Conservation (phyloP, 176 grass and related monocot species). For the Oryza glaberrima region DNA sequence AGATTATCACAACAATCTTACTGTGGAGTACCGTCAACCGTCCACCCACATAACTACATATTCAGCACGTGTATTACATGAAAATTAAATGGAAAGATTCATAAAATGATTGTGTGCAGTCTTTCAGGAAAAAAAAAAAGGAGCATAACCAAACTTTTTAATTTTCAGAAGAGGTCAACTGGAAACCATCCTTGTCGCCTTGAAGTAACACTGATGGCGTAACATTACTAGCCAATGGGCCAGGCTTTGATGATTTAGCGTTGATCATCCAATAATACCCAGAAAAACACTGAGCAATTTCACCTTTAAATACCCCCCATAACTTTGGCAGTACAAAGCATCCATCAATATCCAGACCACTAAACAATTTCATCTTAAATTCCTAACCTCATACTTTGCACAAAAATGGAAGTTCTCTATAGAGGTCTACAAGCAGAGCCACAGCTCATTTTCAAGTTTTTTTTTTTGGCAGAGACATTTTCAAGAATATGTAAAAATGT, state of each 20-base stretch:
- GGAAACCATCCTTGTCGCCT: not conserved
- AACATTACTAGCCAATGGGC: not conserved
- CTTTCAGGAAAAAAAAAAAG: not conserved
- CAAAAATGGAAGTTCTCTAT: not conserved
- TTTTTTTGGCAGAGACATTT: not conserved
- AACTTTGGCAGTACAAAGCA: not conserved
- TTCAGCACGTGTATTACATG: not conserved
- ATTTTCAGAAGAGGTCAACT: constrained; percentile 9
- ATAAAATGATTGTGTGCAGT: not conserved
- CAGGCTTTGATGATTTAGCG: not conserved
- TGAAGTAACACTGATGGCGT: not conserved
- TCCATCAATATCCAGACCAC: not conserved
- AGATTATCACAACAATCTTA: constrained; percentile 35
- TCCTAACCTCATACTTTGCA: not conserved
- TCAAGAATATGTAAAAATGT: constrained; percentile 19
- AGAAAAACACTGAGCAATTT: constrained; percentile 16
- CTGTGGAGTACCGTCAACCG: not conserved
- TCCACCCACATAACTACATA: constrained; percentile 11
- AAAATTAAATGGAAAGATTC: constrained; percentile 33
- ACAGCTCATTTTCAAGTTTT: not conserved
- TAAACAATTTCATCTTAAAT: not conserved
- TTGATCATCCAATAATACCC: not conserved
- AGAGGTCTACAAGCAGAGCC: not conserved
- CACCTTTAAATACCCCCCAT: not conserved
- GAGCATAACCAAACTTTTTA: not conserved